Evolutionary conservation across 2,329 filamentous ascomycete genomes (phyloP), one percentile per base, ranked within the genome.

Genomic region (Fusarium illudens): DNA sequence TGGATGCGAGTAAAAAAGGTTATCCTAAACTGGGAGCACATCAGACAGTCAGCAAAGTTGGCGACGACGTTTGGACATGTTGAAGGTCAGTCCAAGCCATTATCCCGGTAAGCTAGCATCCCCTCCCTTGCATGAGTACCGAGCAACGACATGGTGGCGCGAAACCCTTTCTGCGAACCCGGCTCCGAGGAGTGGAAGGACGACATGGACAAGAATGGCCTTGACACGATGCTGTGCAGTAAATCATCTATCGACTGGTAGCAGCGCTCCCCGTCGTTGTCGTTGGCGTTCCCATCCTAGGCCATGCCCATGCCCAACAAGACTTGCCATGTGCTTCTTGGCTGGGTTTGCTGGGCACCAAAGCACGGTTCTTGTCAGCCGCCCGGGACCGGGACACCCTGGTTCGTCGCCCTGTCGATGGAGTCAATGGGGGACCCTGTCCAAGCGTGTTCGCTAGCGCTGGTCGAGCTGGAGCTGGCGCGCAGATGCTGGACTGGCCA

Each of bases 401-500:
- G 59, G 68, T 68, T 68, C 60, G 64, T 57, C 64, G 64, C 66
- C 71, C 39, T 63, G 68, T 68, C 44, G 66, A 68, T 68, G 64
- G 68, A 39, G 62, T 61, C 52, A 46, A 64, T 58, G 62, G 55
- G 56, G 53, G 56, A 56, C 67, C 56, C 60, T 67, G 52, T 49
- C 63, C 49, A 55, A 62, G 64, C 56, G 37, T 70, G 55, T 54
- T 68, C 50, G 60, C 63, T 72, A 70, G 67, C 64, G 68, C 60
- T 67, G 44, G 59, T 71, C 60, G 60, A 59, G 67, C 65, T 71
- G 70, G 65, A 65, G 62, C 60, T 69, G 69, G 62, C 64, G 62
- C 67, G 62, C 49, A 67, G 64, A 58, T 57, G 56, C 59, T 65
- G 63, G 68, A 61, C 58, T 56, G 56, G 55, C 36, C 48, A 64